Percentiles rank a stretch among this genome's conserved stretches.
Conservation (phyloP, 164 flowering plant genomes). For the Protea cynaroides region DNA sequence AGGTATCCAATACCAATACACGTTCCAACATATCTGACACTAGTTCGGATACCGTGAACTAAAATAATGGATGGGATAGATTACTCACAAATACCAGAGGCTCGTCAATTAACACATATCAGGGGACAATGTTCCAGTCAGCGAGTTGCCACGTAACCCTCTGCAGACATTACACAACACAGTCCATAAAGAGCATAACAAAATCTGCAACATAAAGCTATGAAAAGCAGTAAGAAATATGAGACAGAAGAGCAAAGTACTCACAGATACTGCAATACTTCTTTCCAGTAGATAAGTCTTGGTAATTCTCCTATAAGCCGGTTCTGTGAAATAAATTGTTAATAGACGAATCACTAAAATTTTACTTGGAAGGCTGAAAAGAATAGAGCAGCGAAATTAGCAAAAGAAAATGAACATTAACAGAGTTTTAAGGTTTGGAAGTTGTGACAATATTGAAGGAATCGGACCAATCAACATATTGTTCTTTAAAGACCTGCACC, state of each 20-base stretch:
- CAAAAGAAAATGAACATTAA: conserved; percentile 27
- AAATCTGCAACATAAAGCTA: too few species aligned
- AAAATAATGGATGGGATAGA: too few species aligned
- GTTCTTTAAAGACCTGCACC: conserved; percentile 64
- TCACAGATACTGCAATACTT: conserved; percentile 89
- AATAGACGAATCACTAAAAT: too few species aligned
- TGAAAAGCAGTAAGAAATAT: too few species aligned
- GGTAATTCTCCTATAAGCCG: conserved; percentile 85
- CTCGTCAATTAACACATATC: conserved; percentile 96
- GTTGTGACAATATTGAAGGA: conserved; percentile 85
- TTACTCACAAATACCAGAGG: conserved; percentile 88
- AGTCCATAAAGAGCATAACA: background rate
- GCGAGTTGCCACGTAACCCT: conserved; percentile 68
- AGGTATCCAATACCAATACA: too few species aligned
- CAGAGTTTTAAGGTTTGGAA: conserved; percentile 82
- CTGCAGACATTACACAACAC: conserved; percentile 29
- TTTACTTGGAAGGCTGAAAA: too few species aligned
- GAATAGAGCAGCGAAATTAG: too few species aligned
- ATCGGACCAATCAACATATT: conserved; percentile 85
- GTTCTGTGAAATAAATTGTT: too few species aligned
- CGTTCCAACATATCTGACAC: too few species aligned
- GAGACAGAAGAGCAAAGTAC: conserved; percentile 6
- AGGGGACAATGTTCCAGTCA: conserved; percentile 75
- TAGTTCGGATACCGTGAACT: too few species aligned
- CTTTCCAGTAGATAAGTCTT: conserved; percentile 86